Evolutionary conservation across 1,284 basidiomycete species (phyloP).

Genomic region (Tylopilus orsonianus): DNA sequence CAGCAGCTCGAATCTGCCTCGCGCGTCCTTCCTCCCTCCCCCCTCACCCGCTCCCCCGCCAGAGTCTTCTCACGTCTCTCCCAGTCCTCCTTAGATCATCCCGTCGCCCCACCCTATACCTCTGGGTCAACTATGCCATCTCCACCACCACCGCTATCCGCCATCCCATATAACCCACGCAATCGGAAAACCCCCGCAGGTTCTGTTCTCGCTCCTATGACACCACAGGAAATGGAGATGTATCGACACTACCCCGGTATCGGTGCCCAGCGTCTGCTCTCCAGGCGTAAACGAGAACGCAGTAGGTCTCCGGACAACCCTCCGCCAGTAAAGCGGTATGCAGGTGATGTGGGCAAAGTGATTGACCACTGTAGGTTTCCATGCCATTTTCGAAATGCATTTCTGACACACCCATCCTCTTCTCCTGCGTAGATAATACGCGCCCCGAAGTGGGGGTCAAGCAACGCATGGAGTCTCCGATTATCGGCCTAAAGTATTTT

Average conservation of each 20-base stretch:
- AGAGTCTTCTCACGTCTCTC: conserved; percentile 30
- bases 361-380: conserved; percentile 66
- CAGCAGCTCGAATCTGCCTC: conserved; percentile 26
- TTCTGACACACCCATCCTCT: conserved; percentile 1
- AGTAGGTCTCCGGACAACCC: conserved; percentile 41
- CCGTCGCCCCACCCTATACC: conserved; percentile 16
- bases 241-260: conserved; percentile 59
- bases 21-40: conserved; percentile 29
- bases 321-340: conserved; percentile 51
- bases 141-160: conserved; percentile 30
- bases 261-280: conserved; percentile 52
- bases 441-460: conserved; percentile 88
- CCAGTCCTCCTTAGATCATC: conserved; percentile 25
- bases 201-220: conserved; percentile 64
- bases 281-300: conserved; percentile 57
- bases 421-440: conserved; percentile 69
- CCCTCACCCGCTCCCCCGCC: conserved; percentile 29
- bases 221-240: conserved; percentile 58
- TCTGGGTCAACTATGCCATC: conserved; percentile 32
- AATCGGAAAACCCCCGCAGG: conserved; percentile 59
- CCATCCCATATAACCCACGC: conserved; percentile 63
- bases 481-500: conserved; percentile 95
- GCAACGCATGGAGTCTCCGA: conserved; percentile 87
- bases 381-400: background rate
- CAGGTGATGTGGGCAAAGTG: conserved; percentile 66